Conservation (phyloP, 2,329 filamentous ascomycete genomes). For the Arthrobotrys sinensis region DNA sequence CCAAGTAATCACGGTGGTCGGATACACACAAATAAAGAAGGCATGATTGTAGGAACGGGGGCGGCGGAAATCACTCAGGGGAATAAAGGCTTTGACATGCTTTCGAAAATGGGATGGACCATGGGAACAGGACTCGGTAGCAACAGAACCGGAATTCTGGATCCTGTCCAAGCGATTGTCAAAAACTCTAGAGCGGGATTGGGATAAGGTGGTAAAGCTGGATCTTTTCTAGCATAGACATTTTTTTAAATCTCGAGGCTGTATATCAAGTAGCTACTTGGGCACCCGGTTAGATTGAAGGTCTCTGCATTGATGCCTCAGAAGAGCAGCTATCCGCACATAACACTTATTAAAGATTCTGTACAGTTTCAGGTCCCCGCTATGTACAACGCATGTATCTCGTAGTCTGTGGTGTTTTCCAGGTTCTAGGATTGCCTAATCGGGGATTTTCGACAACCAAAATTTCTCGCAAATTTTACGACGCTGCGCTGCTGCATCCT, state of each 20-base stretch:
- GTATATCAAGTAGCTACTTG: not conserved
- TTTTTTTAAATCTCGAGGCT: not conserved
- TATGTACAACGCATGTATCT: no score
- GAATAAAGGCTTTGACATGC: slow-evolving; percentile 87
- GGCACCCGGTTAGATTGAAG: no score
- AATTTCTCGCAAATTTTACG: slow-evolving; percentile 8
- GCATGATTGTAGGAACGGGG: slow-evolving; percentile 87
- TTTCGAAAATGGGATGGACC: slow-evolving; percentile 98
- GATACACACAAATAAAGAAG: slow-evolving; percentile 78
- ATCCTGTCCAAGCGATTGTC: slow-evolving; percentile 87
- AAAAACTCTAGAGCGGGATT: slow-evolving; percentile 89
- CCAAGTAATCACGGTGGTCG: slow-evolving; percentile 65
- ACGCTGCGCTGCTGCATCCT: not conserved
- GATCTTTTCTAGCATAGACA: not conserved
- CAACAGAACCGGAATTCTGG: slow-evolving; percentile 85
- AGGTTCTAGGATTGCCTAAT: slow-evolving; percentile 17
- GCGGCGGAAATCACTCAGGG: slow-evolving; percentile 86
- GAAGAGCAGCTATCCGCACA: no score
- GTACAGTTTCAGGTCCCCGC: not conserved
- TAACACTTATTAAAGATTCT: no score
- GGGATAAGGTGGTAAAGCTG: slow-evolving; percentile 69
- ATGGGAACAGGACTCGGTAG: slow-evolving; percentile 87
- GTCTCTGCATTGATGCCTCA: no score
- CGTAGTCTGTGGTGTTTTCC: not conserved
- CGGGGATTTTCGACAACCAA: slow-evolving; percentile 13